A percentile compares a stretch with the other conserved stretches of the same genome.
These are phyloP conservation scores for Alternaria sp. DNA, from an alignment of 2,329 filamentous ascomycete species.

Conservation along the genomic window DNA sequence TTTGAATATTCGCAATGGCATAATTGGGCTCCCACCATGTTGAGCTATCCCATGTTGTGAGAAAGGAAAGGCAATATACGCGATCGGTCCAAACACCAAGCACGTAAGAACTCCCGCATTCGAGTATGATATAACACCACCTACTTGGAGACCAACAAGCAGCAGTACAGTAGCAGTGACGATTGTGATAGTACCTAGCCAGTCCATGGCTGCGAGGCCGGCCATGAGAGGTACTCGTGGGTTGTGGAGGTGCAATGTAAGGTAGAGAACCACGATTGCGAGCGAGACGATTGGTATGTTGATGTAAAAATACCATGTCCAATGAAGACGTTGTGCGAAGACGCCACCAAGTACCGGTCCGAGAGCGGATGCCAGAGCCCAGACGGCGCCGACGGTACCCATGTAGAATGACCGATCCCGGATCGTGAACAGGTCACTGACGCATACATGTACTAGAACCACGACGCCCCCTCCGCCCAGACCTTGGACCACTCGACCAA, in stretches of 20 bases:
- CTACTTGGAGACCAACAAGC: constrained; percentile 63
- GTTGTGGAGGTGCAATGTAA: constrained; percentile 64
- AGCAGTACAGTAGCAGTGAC: constrained; percentile 60
- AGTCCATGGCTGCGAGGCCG: constrained; percentile 63
- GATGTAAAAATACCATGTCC: constrained; percentile 62
- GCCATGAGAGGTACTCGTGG: constrained; percentile 57
- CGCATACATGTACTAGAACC: constrained; percentile 62
- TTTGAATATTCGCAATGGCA: constrained; percentile 73
- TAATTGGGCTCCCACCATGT: constrained; percentile 70
- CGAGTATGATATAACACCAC: constrained; percentile 59
- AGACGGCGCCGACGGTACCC: constrained; percentile 62
- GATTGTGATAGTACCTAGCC: constrained; percentile 61
- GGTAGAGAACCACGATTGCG: constrained; percentile 59
- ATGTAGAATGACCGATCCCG: constrained; percentile 60
- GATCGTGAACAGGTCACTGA: constrained; percentile 63
- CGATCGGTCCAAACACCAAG: constrained; percentile 58
- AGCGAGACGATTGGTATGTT: constrained; percentile 59
- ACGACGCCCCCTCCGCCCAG: constrained; percentile 63
- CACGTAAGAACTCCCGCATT: constrained; percentile 62
- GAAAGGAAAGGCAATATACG: constrained; percentile 62
- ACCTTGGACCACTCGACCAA: constrained; percentile 63
- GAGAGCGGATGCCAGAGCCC: constrained; percentile 63
- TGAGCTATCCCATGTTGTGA: constrained; percentile 71
- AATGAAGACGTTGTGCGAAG: constrained; percentile 57
- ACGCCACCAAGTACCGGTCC: constrained; percentile 64